Conservation (phyloP, 495 filamentous ascomycete genomes). For the Staphylotrichum longicolle region DNA sequence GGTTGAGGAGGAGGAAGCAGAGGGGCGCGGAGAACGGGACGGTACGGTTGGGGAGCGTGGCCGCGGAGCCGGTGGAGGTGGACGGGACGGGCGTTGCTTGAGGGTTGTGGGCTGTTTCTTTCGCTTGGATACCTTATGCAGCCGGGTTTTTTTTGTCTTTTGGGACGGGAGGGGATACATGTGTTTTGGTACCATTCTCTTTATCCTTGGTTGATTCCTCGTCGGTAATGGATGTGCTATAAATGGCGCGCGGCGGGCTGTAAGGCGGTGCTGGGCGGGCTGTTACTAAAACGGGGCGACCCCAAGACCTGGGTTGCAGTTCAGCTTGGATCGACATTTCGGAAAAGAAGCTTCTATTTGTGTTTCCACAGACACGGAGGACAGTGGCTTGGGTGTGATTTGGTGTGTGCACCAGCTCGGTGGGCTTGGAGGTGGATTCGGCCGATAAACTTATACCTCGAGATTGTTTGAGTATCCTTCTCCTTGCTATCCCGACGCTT, state of each 20-base stretch:
- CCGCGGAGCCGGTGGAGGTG: slow-evolving; percentile 4
- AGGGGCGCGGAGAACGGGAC: background rate
- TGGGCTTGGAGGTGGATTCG: too few species aligned
- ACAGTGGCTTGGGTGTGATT: too few species aligned
- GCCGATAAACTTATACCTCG: too few species aligned
- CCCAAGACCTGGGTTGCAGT: background rate
- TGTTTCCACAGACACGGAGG: too few species aligned
- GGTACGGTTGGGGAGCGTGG: background rate
- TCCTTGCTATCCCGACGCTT: too few species aligned
- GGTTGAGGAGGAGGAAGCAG: slow-evolving; percentile 17
- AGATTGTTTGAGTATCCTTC: too few species aligned
- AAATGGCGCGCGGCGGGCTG: slow-evolving; percentile 2
- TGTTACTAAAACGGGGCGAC: too few species aligned
- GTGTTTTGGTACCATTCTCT: background rate
- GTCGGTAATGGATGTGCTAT: slow-evolving; percentile 8
- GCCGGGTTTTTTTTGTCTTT: background rate
- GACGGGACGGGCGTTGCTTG: background rate
- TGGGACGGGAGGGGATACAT: background rate
- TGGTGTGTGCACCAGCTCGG: too few species aligned
- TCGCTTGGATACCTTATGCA: background rate
- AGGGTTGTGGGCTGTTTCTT: background rate
- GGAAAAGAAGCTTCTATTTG: too few species aligned
- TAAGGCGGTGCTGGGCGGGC: background rate
- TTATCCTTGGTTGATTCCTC: background rate
- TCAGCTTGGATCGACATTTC: too few species aligned